phyloP scores from a whole-genome alignment of 139 green algal species.

The Tetradesmus lagerheimii region DNA sequence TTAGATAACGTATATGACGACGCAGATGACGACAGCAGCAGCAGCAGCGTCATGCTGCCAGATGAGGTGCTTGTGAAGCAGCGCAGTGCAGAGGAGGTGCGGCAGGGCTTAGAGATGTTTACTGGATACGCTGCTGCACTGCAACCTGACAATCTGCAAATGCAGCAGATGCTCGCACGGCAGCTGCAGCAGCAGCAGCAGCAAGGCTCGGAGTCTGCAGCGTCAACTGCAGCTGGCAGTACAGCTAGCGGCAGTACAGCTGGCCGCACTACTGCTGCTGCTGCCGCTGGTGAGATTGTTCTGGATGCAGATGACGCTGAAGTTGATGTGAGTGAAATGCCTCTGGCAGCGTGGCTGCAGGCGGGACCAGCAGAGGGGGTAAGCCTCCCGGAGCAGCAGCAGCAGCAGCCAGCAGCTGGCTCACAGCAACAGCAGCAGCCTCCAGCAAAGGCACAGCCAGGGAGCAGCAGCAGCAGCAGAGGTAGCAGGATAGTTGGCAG shows the following conservation, averaged over 20 bases:
- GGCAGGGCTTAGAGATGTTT: conserved; percentile 9
- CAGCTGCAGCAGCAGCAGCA: conserved; percentile 24
- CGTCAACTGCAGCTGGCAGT: background rate
- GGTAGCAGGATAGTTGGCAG: background rate
- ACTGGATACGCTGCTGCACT: background rate
- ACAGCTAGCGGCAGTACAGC: background rate
- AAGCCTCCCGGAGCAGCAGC: background rate
- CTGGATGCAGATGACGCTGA: background rate
- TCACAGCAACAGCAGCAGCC: background rate
- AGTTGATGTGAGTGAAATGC: background rate
- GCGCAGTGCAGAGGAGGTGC: background rate
- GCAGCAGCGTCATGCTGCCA: background rate
- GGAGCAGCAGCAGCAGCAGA: background rate
- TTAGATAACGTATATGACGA: background rate
- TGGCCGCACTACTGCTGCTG: too few relatives aligned
- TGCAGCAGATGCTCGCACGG: background rate
- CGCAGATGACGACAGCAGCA: background rate
- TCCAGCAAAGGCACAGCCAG: background rate
- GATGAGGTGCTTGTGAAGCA: background rate
- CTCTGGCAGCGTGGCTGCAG: background rate
- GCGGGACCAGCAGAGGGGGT: background rate
- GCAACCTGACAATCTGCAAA: background rate
- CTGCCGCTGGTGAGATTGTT: background rate
- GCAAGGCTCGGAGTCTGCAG: background rate
- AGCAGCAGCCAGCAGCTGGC: background rate